Evolutionary conservation across 257 asterid genomes (phyloP).

Genomic region (Mitragyna speciosa): DNA sequence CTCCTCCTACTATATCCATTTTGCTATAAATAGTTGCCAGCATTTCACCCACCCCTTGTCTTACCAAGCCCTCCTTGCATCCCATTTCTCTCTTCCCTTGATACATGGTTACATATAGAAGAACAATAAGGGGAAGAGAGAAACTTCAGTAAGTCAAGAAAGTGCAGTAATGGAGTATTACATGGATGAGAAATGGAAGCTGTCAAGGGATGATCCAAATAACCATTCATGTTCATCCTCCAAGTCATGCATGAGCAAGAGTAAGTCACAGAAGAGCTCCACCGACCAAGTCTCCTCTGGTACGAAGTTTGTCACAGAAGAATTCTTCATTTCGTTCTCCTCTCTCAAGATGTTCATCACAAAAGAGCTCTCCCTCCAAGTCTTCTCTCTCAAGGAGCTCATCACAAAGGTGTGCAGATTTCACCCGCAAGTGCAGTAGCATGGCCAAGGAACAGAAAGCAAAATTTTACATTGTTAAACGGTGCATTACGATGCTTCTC

Average conservation of each 20-base stretch:
- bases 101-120: constrained; percentile 3
- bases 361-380: constrained; percentile 38
- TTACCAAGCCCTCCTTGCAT: background rate
- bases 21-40: constrained; percentile 49
- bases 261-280: constrained; percentile 49
- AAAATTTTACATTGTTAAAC: constrained; percentile 74
- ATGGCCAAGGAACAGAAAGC: constrained; percentile 85
- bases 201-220: constrained; percentile 52
- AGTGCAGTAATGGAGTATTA: constrained; percentile 52
- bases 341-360: constrained; percentile 55
- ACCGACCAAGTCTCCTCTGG: constrained; percentile 32
- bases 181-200: constrained; percentile 71
- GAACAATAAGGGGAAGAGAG: background rate
- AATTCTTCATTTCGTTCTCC: constrained; percentile 33
- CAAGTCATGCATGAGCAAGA: constrained; percentile 45
- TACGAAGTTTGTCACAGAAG: constrained; percentile 40
- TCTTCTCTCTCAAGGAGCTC: constrained; percentile 53
- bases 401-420: constrained; percentile 47
- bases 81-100: background rate
- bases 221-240: constrained; percentile 30
- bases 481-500: constrained; percentile 80
- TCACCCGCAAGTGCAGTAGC: constrained; percentile 63
- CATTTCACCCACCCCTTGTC: constrained; percentile 28
- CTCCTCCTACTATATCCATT: constrained; percentile 23
- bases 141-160: background rate